Percentiles rank a stretch among this genome's conserved stretches.
Evolutionary conservation across 1,284 basidiomycete species (phyloP).

Genomic region (Ganoderma leucocontextum): DNA sequence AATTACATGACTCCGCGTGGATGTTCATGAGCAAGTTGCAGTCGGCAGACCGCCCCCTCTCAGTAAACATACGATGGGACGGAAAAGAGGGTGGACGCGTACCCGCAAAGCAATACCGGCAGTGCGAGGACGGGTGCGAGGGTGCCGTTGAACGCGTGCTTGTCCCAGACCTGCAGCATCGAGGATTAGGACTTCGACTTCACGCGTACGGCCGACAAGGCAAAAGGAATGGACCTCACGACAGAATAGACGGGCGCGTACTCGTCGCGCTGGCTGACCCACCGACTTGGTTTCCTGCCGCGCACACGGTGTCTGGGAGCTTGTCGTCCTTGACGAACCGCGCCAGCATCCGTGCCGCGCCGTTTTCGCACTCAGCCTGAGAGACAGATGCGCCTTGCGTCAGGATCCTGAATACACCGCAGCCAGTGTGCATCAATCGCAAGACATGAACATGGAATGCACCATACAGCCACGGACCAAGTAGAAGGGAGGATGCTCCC

Average conservation of each 20-base stretch:
- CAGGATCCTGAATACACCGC: constrained; percentile 49
- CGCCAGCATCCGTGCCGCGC: constrained; percentile 57
- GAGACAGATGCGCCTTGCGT: constrained; percentile 58
- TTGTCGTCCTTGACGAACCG: constrained; percentile 62
- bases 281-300: constrained; percentile 59
- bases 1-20: too few species aligned
- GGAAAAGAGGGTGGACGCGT: constrained; percentile 30
- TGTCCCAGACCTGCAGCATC: constrained; percentile 70
- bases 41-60: not conserved
- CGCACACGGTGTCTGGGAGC: constrained; percentile 57
- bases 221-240: constrained; percentile 52
- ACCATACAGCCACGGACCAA: constrained; percentile 31
- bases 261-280: constrained; percentile 58
- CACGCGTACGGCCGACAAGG: not conserved
- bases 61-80: not conserved
- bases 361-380: constrained; percentile 59
- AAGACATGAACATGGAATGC: constrained; percentile 8
- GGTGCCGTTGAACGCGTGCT: constrained; percentile 75
- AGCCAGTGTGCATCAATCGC: too few species aligned
- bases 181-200: not conserved
- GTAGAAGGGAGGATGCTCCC: constrained; percentile 27
- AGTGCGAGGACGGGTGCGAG: constrained; percentile 79
- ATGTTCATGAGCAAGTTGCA: too few species aligned
- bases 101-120: constrained; percentile 81
- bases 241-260: constrained; percentile 63